A percentile compares a stretch with the other conserved stretches of the same genome.
These are phyloP conservation scores for Annona cherimola DNA, from an alignment of 164 flowering plant species.

Conservation along the genomic window DNA sequence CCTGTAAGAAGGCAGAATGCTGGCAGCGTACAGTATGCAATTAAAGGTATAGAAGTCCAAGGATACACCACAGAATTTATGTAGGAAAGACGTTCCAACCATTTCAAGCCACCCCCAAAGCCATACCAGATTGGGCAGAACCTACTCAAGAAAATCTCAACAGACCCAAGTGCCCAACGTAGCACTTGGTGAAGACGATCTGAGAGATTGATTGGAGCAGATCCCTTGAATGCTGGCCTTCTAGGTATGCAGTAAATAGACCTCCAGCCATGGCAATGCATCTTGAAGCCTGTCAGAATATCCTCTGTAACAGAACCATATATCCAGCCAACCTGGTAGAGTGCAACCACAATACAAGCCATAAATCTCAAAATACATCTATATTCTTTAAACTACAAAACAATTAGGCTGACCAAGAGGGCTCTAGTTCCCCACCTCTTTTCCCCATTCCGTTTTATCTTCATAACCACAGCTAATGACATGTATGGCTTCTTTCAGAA, in stretches of 20 bases:
- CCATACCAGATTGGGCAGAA: conserved; percentile 22
- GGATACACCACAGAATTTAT: conserved; percentile 24
- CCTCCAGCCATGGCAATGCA: conserved; percentile 32
- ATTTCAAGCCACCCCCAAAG: conserved; percentile 24
- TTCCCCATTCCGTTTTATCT: conserved; percentile 73
- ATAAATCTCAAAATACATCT: background rate
- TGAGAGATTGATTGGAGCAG: conserved; percentile 31
- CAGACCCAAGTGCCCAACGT: conserved; percentile 31
- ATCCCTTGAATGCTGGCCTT: conserved; percentile 25
- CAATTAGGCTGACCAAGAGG: background rate
- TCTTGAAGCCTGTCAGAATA: conserved; percentile 28
- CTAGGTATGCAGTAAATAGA: conserved; percentile 28
- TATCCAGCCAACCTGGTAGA: conserved; percentile 26
- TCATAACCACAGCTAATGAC: conserved; percentile 73
- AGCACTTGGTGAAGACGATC: conserved; percentile 29
- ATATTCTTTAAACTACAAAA: background rate
- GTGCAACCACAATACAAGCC: background rate
- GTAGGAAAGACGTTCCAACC: conserved; percentile 27
- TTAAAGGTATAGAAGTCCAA: conserved; percentile 18
- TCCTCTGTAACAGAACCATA: conserved; percentile 33
- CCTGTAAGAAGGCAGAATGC: conserved; percentile 21
- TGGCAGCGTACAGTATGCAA: conserved; percentile 20
- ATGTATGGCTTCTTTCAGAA: conserved; percentile 64
- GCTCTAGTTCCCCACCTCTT: conserved; percentile 36
- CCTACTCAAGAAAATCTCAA: conserved; percentile 25